Percentiles rank a stretch among this genome's conserved stretches.
Conservation (phyloP, 176 grass and related monocot species). For the Elaeis guineensis region DNA sequence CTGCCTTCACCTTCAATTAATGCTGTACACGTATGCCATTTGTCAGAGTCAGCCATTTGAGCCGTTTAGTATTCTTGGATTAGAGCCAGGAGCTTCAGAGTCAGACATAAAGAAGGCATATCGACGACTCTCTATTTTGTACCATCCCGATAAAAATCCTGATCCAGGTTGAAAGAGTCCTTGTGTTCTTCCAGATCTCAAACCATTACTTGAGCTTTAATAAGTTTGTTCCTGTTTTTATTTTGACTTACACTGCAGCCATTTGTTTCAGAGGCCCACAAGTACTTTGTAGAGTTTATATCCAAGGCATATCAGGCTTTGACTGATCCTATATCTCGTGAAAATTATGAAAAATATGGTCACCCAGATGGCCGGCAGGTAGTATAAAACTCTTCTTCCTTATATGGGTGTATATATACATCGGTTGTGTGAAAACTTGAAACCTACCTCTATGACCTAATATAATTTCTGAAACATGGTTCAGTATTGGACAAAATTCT, state of each 20-base stretch:
- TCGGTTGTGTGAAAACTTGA: conserved; percentile 14
- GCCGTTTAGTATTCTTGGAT: conserved; percentile 93
- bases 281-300: conserved; percentile 92
- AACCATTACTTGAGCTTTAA: not conserved
- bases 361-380: conserved; percentile 99
- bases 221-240: conserved; percentile 1
- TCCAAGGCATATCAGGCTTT: conserved; percentile 99
- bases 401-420: conserved; percentile 7
- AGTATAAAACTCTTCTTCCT: conserved; percentile 11
- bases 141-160: conserved; percentile 99
- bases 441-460: not conserved
- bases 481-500: not conserved
- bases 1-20: not conserved
- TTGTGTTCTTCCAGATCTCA: not conserved
- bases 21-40: conserved; percentile 17
- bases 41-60: conserved; percentile 88
- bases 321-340: conserved; percentile 88
- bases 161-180: conserved; percentile 57
- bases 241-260: conserved; percentile 14
- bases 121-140: conserved; percentile 84
- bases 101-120: conserved; percentile 95
- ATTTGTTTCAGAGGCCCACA: conserved; percentile 82
- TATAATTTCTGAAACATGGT: not conserved
- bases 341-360: conserved; percentile 99
- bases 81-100: conserved; percentile 72